These are phyloP conservation scores for Diaporthe destruens DNA, from an alignment of 2,329 filamentous ascomycete genomes.

Conservation along the genomic window DNA sequence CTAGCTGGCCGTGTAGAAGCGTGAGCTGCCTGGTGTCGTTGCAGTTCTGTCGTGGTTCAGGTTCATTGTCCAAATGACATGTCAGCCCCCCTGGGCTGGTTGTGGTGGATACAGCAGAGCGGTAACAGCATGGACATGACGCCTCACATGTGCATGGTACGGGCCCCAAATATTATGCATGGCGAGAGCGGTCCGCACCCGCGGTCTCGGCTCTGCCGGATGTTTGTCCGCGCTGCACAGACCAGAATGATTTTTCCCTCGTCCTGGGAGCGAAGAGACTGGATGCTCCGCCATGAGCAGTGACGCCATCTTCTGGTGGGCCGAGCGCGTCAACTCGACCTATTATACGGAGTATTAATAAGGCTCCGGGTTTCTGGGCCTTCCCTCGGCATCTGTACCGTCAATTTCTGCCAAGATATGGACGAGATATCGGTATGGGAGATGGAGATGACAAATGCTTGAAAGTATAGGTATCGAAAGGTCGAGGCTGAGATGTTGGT, in stretches of 20 bases:
- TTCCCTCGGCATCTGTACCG: background rate
- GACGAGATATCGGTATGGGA: background rate
- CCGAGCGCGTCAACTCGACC: background rate
- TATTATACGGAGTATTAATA: background rate
- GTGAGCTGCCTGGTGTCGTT: background rate
- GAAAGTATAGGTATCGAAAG: background rate
- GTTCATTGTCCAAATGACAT: background rate
- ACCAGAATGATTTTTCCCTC: background rate
- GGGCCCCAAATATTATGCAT: background rate
- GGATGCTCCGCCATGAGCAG: background rate
- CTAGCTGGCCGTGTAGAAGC: background rate
- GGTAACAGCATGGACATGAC: constrained; percentile 6
- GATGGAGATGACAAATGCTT: background rate
- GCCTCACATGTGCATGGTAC: background rate
- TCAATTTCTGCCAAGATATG: background rate
- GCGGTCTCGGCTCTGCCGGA: constrained; percentile 5
- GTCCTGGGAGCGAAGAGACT: too few relatives aligned
- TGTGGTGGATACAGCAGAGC: constrained; percentile 16
- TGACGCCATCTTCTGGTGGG: background rate
- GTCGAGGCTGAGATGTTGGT: background rate
- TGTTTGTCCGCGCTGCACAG: background rate
- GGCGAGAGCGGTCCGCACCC: background rate
- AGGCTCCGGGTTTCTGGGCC: background rate
- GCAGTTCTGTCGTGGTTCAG: background rate
- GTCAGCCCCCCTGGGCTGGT: background rate